These are phyloP conservation scores for Moniliella sp. DNA, from an alignment of 1,284 basidiomycete species.

Conservation along the genomic window DNA sequence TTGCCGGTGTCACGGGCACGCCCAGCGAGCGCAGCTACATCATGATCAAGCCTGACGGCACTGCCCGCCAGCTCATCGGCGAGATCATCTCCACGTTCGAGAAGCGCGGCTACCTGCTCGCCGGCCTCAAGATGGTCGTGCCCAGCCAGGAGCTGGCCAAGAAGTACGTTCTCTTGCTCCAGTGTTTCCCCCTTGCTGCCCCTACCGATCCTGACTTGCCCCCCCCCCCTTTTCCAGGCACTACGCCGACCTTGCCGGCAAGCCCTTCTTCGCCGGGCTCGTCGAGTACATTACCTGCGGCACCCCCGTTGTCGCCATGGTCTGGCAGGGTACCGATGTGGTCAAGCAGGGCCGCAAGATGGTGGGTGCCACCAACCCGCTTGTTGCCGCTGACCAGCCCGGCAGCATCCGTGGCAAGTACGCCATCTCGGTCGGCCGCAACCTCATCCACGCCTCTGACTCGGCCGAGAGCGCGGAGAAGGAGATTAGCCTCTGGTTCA, in stretches of 20 bases:
- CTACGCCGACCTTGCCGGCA: slow-evolving; percentile 34
- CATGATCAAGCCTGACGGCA: slow-evolving; percentile 36
- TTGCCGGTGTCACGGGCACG: slow-evolving; percentile 37
- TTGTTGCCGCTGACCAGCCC: slow-evolving; percentile 59
- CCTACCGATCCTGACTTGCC: too few relatives aligned
- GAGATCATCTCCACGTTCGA: slow-evolving; percentile 32
- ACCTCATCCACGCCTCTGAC: slow-evolving; percentile 55
- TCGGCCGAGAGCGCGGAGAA: slow-evolving; percentile 29
- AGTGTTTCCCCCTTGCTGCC: background rate
- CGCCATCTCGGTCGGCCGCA: slow-evolving; percentile 32
- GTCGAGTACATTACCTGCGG: slow-evolving; percentile 54
- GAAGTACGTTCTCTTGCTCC: too few relatives aligned
- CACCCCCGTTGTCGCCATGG: slow-evolving; percentile 87
- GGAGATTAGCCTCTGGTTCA: slow-evolving; percentile 34
- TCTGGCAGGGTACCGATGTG: slow-evolving; percentile 67
- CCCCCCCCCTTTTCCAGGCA: slow-evolving; percentile 7
- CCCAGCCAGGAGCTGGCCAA: slow-evolving; percentile 30
- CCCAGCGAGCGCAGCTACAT: slow-evolving; percentile 36
- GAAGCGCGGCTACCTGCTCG: slow-evolving; percentile 27
- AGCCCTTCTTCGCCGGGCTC: slow-evolving; percentile 33
- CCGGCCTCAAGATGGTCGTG: slow-evolving; percentile 28
- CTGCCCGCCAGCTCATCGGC: slow-evolving; percentile 26
- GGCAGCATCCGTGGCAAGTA: slow-evolving; percentile 30
- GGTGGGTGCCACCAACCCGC: slow-evolving; percentile 91
- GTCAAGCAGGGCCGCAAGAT: slow-evolving; percentile 47